These are phyloP conservation scores for Trichophyton mentagrophytes DNA, from an alignment of 2,329 filamentous ascomycete species.

Conservation along the genomic window DNA sequence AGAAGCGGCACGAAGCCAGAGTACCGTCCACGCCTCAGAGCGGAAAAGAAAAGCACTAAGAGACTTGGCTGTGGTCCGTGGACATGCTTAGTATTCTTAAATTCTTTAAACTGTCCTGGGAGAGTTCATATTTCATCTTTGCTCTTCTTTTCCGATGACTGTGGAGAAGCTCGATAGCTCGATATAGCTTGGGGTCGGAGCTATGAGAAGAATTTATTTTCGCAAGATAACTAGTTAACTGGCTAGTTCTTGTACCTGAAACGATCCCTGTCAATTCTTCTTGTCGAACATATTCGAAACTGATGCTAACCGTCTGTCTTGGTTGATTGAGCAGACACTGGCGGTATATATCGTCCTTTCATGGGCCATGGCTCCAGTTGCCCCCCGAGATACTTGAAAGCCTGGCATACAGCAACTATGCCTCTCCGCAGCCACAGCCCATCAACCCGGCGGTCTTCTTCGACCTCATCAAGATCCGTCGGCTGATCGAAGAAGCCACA, in stretches of 20 bases:
- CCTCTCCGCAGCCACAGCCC: slow-evolving; percentile 59
- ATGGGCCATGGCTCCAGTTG: slow-evolving; percentile 71
- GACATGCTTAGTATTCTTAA: slow-evolving; percentile 6
- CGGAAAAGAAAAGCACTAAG: not conserved
- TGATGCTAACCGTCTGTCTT: not conserved
- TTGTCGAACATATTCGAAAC: too few species aligned
- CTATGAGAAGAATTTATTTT: not conserved
- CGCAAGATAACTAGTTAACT: not conserved
- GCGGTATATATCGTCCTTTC: slow-evolving; percentile 72
- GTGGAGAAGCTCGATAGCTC: not conserved
- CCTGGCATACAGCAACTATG: slow-evolving; percentile 67
- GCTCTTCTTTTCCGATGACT: not conserved
- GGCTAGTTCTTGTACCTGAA: too few species aligned
- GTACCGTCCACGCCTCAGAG: not conserved
- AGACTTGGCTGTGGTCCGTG: slow-evolving; percentile 6
- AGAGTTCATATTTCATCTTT: not conserved
- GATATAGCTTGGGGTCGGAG: not conserved
- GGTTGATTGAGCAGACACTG: slow-evolving; percentile 49
- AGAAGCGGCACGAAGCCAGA: not conserved
- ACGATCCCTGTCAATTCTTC: not conserved
- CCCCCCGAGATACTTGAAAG: slow-evolving; percentile 66
- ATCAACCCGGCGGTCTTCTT: slow-evolving; percentile 72
- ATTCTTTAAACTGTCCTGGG: not conserved
- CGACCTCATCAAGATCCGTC: slow-evolving; percentile 70
- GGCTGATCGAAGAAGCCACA: slow-evolving; percentile 66